Percentiles rank a stretch among this genome's conserved stretches.
Evolutionary conservation across 345 rosid species (phyloP).

Genomic region (Boechera retrofracta): DNA sequence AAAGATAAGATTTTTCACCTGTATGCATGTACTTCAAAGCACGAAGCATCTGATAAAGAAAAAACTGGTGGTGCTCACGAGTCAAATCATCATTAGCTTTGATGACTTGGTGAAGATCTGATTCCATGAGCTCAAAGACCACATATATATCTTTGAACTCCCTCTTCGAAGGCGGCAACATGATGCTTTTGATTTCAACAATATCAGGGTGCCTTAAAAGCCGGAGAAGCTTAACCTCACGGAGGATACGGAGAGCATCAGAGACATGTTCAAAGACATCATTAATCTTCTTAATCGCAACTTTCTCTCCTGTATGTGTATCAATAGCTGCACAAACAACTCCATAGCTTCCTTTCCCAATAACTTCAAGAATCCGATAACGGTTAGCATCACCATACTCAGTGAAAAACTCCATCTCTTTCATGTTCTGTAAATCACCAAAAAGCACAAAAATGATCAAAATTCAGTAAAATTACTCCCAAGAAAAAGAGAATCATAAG

Average conservation of each 20-base stretch:
- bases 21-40: conserved; percentile 97
- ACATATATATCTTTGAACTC: conserved; percentile 94
- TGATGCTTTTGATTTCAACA: conserved; percentile 90
- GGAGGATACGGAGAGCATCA: conserved; percentile 84
- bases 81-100: conserved; percentile 98
- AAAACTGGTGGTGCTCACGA: conserved; percentile 94
- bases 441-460: background rate
- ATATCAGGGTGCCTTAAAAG: conserved; percentile 92
- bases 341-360: conserved; percentile 98
- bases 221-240: conserved; percentile 93
- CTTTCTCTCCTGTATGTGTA: conserved; percentile 91
- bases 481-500: background rate
- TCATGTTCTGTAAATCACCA: conserved; percentile 57
- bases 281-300: conserved; percentile 91
- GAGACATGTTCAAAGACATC: conserved; percentile 89
- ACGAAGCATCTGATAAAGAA: conserved; percentile 97
- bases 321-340: conserved; percentile 98
- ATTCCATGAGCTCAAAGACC: conserved; percentile 99
- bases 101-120: conserved; percentile 99
- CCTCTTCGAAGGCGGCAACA: conserved; percentile 92
- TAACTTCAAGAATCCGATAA: conserved; percentile 82
- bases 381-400: conserved; percentile 98
- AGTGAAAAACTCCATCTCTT: conserved; percentile 85
- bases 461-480: background rate
- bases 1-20: conserved; percentile 54